Evolutionary conservation across 257 asterid species (phyloP).

Genomic region (Lycium barbarum): DNA sequence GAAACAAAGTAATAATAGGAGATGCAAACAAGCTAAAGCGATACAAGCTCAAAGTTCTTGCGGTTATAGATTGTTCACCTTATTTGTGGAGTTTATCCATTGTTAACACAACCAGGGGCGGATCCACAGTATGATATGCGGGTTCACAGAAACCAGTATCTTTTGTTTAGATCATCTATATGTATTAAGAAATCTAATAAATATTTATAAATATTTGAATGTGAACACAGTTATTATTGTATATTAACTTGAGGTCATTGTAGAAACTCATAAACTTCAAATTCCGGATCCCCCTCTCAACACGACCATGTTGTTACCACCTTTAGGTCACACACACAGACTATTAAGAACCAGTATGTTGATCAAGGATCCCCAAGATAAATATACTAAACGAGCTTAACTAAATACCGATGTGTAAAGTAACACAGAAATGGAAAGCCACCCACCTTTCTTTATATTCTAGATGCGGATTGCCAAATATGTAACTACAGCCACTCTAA

Average conservation of each 20-base stretch:
- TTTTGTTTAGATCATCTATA: not conserved
- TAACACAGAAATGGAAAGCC: conserved; percentile 6
- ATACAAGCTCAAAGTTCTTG: conserved; percentile 3
- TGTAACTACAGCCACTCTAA: conserved; percentile 4
- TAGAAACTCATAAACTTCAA: not conserved
- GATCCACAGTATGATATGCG: not conserved
- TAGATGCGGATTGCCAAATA: not conserved
- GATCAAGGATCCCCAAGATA: conserved; percentile 9
- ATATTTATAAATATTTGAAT: not conserved
- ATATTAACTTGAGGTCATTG: not conserved
- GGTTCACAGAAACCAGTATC: not conserved
- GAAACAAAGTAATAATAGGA: not conserved
- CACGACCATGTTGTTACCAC: not conserved
- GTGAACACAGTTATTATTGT: not conserved
- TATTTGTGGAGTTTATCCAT: conserved; percentile 6
- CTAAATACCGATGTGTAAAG: not conserved
- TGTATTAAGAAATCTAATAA: not conserved
- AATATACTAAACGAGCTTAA: not conserved
- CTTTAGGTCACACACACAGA: not conserved
- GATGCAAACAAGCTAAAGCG: not conserved
- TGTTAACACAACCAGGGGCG: not conserved
- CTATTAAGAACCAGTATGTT: not conserved
- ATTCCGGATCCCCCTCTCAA: not conserved
- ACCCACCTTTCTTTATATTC: not conserved
- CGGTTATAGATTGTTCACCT: not conserved